A percentile compares a stretch with the other conserved stretches of the same genome.
phyloP scores from a whole-genome alignment of 352 stramenopile species.

The Phytophthora ohioensis region DNA sequence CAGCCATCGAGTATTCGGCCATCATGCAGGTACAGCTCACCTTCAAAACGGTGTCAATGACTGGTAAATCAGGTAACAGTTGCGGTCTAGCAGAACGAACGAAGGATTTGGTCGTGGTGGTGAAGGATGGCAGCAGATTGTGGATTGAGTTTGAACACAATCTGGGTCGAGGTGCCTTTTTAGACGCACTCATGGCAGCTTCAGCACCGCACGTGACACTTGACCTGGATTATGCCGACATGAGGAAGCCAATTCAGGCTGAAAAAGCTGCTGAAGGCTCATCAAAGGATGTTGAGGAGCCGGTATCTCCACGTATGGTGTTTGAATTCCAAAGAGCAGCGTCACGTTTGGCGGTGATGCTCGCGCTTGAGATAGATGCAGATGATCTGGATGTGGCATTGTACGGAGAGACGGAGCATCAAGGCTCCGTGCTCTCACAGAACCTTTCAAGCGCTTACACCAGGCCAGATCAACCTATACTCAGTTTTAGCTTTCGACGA shows the following conservation, averaged over 20 bases:
- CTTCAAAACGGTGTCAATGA: constrained; percentile 36
- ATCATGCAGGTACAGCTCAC: constrained; percentile 55
- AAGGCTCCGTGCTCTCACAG: background rate
- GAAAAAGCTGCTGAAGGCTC: background rate
- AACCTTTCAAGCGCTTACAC: constrained; percentile 28
- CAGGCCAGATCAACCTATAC: constrained; percentile 20
- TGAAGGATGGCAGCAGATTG: constrained; percentile 32
- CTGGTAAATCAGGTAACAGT: constrained; percentile 7
- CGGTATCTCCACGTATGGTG: constrained; percentile 26
- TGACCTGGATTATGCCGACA: constrained; percentile 55
- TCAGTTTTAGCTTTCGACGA: constrained; percentile 43
- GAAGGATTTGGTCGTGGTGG: constrained; percentile 47
- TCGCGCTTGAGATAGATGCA: constrained; percentile 37
- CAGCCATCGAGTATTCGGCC: constrained; percentile 34
- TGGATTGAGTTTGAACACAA: constrained; percentile 71
- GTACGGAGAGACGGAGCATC: constrained; percentile 37
- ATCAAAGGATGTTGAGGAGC: background rate
- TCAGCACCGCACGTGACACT: constrained; percentile 29
- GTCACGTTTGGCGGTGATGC: constrained; percentile 37
- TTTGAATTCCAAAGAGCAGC: constrained; percentile 48
- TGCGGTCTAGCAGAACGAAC: constrained; percentile 42
- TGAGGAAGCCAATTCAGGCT: constrained; percentile 26
- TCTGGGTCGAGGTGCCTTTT: constrained; percentile 48
- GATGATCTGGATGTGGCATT: constrained; percentile 40
- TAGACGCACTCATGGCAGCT: constrained; percentile 48